Percentiles rank a stretch among this genome's conserved stretches.
phyloP scores from a whole-genome alignment of 2,329 filamentous ascomycete species.

The Trichoderma sp. region DNA sequence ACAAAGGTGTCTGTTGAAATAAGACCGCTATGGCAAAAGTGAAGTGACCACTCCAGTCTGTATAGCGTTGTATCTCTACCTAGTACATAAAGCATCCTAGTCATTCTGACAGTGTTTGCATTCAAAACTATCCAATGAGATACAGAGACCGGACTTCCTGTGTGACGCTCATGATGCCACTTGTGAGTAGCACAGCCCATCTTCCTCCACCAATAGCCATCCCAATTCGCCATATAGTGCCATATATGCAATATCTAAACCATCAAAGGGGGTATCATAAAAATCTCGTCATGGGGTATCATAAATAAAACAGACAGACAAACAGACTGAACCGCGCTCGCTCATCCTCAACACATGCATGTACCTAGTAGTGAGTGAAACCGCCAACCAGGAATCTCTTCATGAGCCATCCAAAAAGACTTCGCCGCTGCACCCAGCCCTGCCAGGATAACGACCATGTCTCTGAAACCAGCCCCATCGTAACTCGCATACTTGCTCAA shows the following conservation, averaged over 20 bases:
- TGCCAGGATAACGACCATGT: slow-evolving; percentile 6
- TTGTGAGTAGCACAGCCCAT: background rate
- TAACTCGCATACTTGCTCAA: background rate
- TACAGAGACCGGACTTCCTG: background rate
- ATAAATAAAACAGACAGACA: background rate
- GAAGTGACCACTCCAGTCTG: too few species aligned
- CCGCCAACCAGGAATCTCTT: background rate
- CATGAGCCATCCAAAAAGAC: background rate
- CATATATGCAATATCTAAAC: background rate
- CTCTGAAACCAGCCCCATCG: background rate
- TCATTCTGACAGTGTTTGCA: background rate
- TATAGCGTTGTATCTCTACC: too few species aligned
- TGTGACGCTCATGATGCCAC: background rate
- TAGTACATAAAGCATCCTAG: too few species aligned
- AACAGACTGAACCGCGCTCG: background rate
- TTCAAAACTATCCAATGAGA: background rate
- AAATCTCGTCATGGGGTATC: background rate
- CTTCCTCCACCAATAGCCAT: background rate
- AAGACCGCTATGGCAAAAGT: too few species aligned
- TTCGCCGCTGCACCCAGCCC: slow-evolving; percentile 3
- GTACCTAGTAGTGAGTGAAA: background rate
- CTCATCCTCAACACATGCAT: background rate
- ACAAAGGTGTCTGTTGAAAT: background rate
- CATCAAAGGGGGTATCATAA: background rate
- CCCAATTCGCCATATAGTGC: background rate